Base-by-base conservation (phyloP, 75 land plant species). In the Selaginella tamariscina region DNA sequence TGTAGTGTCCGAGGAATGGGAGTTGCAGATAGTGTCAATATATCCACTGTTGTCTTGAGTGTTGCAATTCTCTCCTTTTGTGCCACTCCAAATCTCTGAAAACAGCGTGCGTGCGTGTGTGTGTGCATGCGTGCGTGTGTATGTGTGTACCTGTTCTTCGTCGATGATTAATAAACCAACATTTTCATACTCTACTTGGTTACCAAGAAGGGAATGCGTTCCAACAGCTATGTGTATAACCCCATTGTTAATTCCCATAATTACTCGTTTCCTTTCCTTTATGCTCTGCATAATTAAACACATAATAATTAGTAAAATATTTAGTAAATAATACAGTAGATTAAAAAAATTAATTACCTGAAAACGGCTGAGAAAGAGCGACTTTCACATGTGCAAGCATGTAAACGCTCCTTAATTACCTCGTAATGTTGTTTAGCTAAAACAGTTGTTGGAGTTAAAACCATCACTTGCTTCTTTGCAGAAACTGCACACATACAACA, bases 1-100 rank as follows among this genome's bases (percentile, higher is more conserved):
- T 95, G 87, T 59, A 95, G 85, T 2, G 99, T 95, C 0, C 99
- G 72, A 54, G 99, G 99, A 29, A 95, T 95, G 24, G 99, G 99
- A 29, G 99, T 95, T 32, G 99, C 99, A 30, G 99, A 95, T 29
- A 95, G 87, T 55, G 97, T 91, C 23, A 95, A 82, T 69, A 95
- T 96, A 80, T 95, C 99, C 65, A 95, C 89, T 55, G 99, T 80
- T 24, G 84, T 91, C 71, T 95, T 95, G 66, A 95, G 73, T 18
- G 97, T 84, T 32, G 99, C 80, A 64, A 95, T 95, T 55, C 78
- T 80, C 77, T 95, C 99, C 73, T 95, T 95, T 70, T 95, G 99
- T 67, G 86, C 85, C 54, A 95, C 99, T 27, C 99, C 99, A 86
- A 95, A 95, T 66, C 93, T 85, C 92, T 91, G 82, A 5, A 69